Percentiles rank a stretch among this genome's conserved stretches.
These are phyloP conservation scores for Emmonsiellopsis sp. DNA, from an alignment of 2,329 filamentous ascomycete genomes.

Conservation along the genomic window DNA sequence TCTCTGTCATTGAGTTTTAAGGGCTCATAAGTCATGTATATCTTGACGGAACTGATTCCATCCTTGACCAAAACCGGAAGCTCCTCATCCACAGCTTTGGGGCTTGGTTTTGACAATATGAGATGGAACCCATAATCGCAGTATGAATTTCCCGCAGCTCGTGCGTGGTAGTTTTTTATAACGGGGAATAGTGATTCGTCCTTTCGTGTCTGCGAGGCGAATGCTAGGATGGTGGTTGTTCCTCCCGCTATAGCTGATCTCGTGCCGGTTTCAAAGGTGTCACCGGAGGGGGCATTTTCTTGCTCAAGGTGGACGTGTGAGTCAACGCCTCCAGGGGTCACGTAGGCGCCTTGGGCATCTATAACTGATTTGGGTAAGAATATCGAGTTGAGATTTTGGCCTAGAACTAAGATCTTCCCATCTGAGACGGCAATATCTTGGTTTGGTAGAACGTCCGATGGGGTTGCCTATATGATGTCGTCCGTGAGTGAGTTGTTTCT, in stretches of 20 bases:
- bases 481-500: too few species aligned
- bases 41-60: constrained; percentile 37
- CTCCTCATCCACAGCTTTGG: constrained; percentile 27
- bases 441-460: constrained; percentile 36
- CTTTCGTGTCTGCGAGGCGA: constrained; percentile 45
- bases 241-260: constrained; percentile 49
- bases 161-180: constrained; percentile 39
- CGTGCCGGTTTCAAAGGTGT: constrained; percentile 41
- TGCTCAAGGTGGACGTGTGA: constrained; percentile 42
- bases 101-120: constrained; percentile 27
- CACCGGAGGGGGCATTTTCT: constrained; percentile 34
- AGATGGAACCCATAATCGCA: constrained; percentile 47
- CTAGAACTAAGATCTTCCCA: constrained; percentile 39
- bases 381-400: constrained; percentile 23
- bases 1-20: constrained; percentile 32
- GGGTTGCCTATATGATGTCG: constrained; percentile 30
- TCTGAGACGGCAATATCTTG: constrained; percentile 40
- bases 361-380: constrained; percentile 23
- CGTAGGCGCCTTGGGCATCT: constrained; percentile 29
- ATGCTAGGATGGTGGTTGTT: constrained; percentile 50
- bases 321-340: constrained; percentile 37
- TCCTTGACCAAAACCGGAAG: constrained; percentile 27
- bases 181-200: constrained; percentile 38
- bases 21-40: constrained; percentile 41
- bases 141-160: constrained; percentile 38